These are phyloP conservation scores for Mycena sanguinolenta DNA, from an alignment of 768 basidiomycete genomes.

Conservation along the genomic window DNA sequence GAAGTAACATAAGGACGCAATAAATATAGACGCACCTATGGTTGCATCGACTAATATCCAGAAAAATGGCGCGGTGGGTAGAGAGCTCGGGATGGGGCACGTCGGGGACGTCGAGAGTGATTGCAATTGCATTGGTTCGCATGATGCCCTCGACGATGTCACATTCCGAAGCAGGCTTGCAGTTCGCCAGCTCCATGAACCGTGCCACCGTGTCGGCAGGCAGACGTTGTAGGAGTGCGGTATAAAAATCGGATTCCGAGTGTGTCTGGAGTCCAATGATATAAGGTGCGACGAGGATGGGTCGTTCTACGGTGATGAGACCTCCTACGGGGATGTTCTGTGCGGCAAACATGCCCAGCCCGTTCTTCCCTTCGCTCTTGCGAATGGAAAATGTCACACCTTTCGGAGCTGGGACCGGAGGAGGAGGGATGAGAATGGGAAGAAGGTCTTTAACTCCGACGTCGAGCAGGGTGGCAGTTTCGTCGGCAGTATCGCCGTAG, in stretches of 20 bases:
- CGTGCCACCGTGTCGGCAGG: slow-evolving; percentile 41
- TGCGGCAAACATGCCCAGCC: slow-evolving; percentile 46
- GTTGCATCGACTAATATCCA: slow-evolving; percentile 53
- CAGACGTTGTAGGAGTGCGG: slow-evolving; percentile 46
- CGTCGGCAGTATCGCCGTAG: slow-evolving; percentile 32
- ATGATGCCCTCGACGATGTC: slow-evolving; percentile 45
- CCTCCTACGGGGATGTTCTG: slow-evolving; percentile 39
- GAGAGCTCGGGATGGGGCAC: slow-evolving; percentile 41
- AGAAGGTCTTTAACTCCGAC: slow-evolving; percentile 46
- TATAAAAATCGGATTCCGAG: slow-evolving; percentile 45
- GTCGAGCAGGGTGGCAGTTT: slow-evolving; percentile 49
- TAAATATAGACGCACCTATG: slow-evolving; percentile 49
- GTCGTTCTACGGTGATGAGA: slow-evolving; percentile 51
- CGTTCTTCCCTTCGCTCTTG: slow-evolving; percentile 35
- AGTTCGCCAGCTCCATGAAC: slow-evolving; percentile 48
- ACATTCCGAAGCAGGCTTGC: slow-evolving; percentile 28
- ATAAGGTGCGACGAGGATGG: slow-evolving; percentile 55
- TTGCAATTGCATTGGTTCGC: slow-evolving; percentile 48
- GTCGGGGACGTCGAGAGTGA: slow-evolving; percentile 46
- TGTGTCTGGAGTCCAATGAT: slow-evolving; percentile 40
- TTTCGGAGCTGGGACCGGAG: slow-evolving; percentile 1
- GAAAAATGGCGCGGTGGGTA: slow-evolving; percentile 52
- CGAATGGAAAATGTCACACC: slow-evolving; percentile 27
- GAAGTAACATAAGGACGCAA: background rate
- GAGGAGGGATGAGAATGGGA: slow-evolving; percentile 20